Evolutionary conservation across 805 yeast genomes (phyloP).

Genomic region (Kuraishia borneana): DNA sequence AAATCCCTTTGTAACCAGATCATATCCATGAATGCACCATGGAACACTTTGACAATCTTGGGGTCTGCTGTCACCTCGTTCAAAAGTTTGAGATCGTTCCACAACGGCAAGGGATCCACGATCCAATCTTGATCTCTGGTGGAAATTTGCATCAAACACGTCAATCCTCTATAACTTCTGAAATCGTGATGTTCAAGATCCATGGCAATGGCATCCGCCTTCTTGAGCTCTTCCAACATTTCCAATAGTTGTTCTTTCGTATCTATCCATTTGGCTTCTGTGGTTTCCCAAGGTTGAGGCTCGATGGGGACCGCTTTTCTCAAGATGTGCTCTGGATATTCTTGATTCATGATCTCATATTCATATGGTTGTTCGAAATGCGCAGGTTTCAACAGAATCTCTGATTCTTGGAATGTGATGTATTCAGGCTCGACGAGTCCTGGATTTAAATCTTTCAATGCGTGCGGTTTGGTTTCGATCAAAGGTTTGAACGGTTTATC

Average conservation of each 20-base stretch:
- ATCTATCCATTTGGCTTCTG: slow-evolving; percentile 66
- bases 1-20: slow-evolving; percentile 94
- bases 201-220: slow-evolving; percentile 63
- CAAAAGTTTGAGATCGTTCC: slow-evolving; percentile 57
- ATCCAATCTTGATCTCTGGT: slow-evolving; percentile 75
- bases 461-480: slow-evolving; percentile 61
- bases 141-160: slow-evolving; percentile 88
- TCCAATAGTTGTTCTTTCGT: slow-evolving; percentile 33
- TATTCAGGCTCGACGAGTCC: background rate
- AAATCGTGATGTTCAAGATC: slow-evolving; percentile 96
- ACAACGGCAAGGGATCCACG: slow-evolving; percentile 64
- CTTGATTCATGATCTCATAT: slow-evolving; percentile 56
- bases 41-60: slow-evolving; percentile 72
- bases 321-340: slow-evolving; percentile 53
- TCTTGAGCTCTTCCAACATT: slow-evolving; percentile 43
- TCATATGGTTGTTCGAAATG: slow-evolving; percentile 77
- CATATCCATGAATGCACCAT: slow-evolving; percentile 95
- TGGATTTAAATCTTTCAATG: slow-evolving; percentile 31
- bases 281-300: slow-evolving; percentile 56
- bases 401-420: slow-evolving; percentile 27
- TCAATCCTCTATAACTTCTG: slow-evolving; percentile 82
- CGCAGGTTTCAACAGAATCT: slow-evolving; percentile 30
- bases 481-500: slow-evolving; percentile 68
- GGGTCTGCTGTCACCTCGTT: slow-evolving; percentile 81
- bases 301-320: slow-evolving; percentile 18